Evolutionary conservation across 2,329 filamentous ascomycete species (phyloP), one percentile per base, ranked within the genome.

Genomic region (Trichocomaceae sp.): DNA sequence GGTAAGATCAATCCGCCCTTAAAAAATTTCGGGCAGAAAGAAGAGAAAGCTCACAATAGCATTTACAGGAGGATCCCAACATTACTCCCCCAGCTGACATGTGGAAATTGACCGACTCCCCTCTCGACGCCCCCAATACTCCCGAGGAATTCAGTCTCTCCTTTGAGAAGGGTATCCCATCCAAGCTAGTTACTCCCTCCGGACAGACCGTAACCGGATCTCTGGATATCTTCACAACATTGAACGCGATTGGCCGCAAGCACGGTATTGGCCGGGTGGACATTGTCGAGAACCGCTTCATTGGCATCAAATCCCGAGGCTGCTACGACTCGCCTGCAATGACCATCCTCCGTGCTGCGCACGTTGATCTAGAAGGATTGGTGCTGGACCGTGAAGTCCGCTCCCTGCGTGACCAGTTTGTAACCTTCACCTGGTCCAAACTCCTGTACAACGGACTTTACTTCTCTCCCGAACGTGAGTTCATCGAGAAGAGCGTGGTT

Each of bases 211-310:
- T 82, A 62, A 88, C 86, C 54, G 85, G 86, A 66, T 77, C 83
- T 5, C 79, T 89, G 54, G 84, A 87, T 66, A 77, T 92, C 55
- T 92, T 92, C 78, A 76, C 83, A 58, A 79, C 81, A 54, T 78
- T 83, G 63, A 91, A 91, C 75, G 76, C 81, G 57, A 85, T 92
- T 60, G 88, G 82, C 60, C 80, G 82, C 69, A 79, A 77, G 60
- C 77, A 90, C 75, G 88, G 88, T 69, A 82, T 92, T 62, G 88
- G 88, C 64, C 79, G 88, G 65, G 85, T 92, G 61, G 88, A 92
- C 71, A 92, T 92, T 67, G 87, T 91, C 58, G 87, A 90, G 73
- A 87, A 88, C 76, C 81, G 88, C 52, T 88, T 86, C 77, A 86
- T 88, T 66, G 88, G 87, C 60, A 79, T 91, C 64, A 91, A 91